Percentiles rank a stretch among this genome's conserved stretches.
These are phyloP conservation scores for Trichosporon faecale DNA, from an alignment of 1,284 basidiomycete species.

Conservation along the genomic window DNA sequence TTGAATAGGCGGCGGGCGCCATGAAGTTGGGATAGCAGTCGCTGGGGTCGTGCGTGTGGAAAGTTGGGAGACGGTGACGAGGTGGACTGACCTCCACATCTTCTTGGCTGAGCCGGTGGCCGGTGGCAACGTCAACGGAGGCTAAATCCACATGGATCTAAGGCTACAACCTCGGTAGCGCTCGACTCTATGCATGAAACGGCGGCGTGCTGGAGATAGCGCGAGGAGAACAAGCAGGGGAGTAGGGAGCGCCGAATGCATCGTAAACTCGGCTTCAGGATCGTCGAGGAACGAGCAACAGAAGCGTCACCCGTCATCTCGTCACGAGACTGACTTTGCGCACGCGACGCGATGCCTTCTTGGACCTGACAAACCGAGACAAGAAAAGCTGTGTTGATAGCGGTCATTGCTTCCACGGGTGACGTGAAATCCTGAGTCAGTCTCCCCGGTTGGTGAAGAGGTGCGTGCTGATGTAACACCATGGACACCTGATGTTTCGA, in stretches of 20 bases:
- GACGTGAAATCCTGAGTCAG: background rate
- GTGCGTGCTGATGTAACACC: too few relatives aligned
- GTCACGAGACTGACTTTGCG: too few relatives aligned
- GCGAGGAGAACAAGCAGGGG: background rate
- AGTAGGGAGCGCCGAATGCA: background rate
- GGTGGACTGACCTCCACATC: constrained; percentile 6
- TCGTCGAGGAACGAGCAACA: background rate
- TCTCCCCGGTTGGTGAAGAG: too few relatives aligned
- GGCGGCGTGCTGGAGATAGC: too few relatives aligned
- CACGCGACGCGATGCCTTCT: too few relatives aligned
- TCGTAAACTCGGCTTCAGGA: background rate
- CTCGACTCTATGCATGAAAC: background rate
- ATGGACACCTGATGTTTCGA: background rate
- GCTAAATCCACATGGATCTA: background rate
- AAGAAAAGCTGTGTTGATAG: too few relatives aligned
- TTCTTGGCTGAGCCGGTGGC: background rate
- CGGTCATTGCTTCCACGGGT: background rate
- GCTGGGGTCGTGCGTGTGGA: background rate
- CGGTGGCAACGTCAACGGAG: background rate
- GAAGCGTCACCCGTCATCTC: too few relatives aligned
- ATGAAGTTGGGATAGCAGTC: background rate
- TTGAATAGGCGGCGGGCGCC: constrained; percentile 4
- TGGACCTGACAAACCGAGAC: too few relatives aligned
- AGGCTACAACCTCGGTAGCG: background rate
- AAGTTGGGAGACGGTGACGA: background rate